Percentiles rank a stretch among this genome's conserved stretches.
phyloP scores from a whole-genome alignment of 495 filamentous ascomycete genomes.

The Pyrenula aspistea region DNA sequence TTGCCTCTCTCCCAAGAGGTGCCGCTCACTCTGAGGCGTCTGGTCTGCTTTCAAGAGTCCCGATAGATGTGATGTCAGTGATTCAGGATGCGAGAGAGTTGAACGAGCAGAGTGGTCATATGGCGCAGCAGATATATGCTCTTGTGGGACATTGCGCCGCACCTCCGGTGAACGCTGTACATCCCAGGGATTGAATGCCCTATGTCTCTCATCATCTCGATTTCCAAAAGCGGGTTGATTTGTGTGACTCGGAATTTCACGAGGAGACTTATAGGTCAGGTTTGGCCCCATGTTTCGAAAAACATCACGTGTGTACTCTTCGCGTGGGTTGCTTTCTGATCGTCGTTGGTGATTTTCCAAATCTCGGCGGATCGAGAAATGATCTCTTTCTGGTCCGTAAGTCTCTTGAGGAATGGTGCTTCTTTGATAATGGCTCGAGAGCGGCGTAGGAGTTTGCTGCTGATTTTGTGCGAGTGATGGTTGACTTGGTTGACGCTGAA shows the following conservation, averaged over 20 bases:
- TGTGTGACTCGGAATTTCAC: not conserved
- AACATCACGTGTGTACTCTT: not conserved
- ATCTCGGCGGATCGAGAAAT: not conserved
- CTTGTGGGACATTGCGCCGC: not conserved
- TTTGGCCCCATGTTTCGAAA: not conserved
- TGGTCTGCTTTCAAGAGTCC: constrained; percentile 22
- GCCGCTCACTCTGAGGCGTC: constrained; percentile 23
- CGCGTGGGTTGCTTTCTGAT: not conserved
- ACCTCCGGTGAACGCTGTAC: not conserved
- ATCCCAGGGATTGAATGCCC: not conserved
- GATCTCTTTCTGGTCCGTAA: not conserved
- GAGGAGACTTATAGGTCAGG: no score
- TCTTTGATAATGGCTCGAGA: not conserved
- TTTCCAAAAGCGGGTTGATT: not conserved
- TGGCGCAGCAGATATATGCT: not conserved
- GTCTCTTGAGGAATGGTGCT: not conserved
- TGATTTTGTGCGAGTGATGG: not conserved
- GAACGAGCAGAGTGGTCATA: not conserved
- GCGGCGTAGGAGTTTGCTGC: not conserved
- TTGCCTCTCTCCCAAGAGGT: constrained; percentile 19
- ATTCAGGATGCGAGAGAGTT: not conserved
- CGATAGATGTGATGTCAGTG: constrained; percentile 12
- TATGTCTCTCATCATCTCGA: not conserved
- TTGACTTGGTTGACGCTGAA: not conserved
- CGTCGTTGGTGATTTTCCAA: not conserved